Base-by-base conservation (phyloP, 371 early-diverging fungal species). In the Lichtheimia hyalospora region DNA sequence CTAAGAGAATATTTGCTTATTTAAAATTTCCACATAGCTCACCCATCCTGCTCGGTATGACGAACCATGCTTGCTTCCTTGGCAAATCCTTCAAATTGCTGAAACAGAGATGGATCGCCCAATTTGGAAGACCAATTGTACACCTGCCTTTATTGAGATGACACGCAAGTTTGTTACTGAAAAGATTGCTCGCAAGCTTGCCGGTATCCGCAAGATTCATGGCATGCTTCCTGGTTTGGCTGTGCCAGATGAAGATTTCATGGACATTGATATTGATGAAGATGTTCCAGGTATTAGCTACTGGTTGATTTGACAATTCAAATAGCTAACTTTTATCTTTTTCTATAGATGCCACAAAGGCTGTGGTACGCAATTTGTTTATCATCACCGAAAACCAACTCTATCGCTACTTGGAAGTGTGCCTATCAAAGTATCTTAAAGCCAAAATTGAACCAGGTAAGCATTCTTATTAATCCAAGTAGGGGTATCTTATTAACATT, bases 361-460 rank as follows among this genome's bases (percentile, higher is more conserved):
- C 61, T 6, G 75, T 79, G 14, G 84, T 90, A 15, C 82, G 90
- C 68, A 88, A 90, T 67, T 70, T 82, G 60, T 75, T 89, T 55
- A 73, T 81, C 20, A 74, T 96, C n/a, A 94, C 95, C 3, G 85
- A 85, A 51, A 67, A 70, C 8, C 90, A 94, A 59, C 71, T 97
- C 49, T 71, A 76, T 8, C 66, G 68, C 23, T 98, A 95, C 77
- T 71, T 97, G 18, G 70, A 83, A 44, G 80, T 90, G 15, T 96
- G 96, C 76, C 69, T 81, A 21, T 72, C 71, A 50, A 98, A 97
- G 71, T 97, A 96, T 69, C 73, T 84, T 61, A 83, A 87, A 63
- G 92, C 97, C 52, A 89, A 85, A 63, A 94, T 99, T 60, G 97
- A 99, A 61, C 97, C 98, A 14, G 98, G 91, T 60, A 44, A 40